phyloP scores from a whole-genome alignment of 306 rosid species.

The Castanea sativa region DNA sequence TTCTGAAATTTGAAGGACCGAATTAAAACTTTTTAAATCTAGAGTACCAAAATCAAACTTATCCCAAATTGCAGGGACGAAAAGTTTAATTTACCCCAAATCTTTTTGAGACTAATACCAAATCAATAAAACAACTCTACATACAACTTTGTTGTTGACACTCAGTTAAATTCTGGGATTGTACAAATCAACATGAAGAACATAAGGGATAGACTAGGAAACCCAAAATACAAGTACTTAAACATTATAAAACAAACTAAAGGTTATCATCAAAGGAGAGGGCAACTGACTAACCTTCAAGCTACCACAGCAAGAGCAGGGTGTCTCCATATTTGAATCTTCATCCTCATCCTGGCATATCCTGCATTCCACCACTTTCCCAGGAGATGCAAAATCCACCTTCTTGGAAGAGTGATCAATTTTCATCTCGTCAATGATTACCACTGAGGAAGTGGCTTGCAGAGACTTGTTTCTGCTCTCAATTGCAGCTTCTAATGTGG shows the following conservation, averaged over 20 bases:
- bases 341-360: slow-evolving; percentile 97
- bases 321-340: slow-evolving; percentile 85
- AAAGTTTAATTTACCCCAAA: too few relatives aligned
- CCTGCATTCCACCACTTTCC: slow-evolving; percentile 77
- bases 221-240: neutral
- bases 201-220: neutral
- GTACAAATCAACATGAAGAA: neutral
- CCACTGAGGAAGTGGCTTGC: slow-evolving; percentile 57
- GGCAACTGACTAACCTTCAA: slow-evolving; percentile 59
- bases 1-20: too few relatives aligned
- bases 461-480: slow-evolving; percentile 63
- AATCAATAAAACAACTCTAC: neutral
- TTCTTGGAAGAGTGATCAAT: slow-evolving; percentile 36
- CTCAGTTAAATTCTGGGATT: neutral
- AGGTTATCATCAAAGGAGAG: neutral
- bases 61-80: too few relatives aligned
- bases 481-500: slow-evolving; percentile 90
- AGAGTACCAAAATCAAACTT: too few relatives aligned
- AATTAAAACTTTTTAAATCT: too few relatives aligned
- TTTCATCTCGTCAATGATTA: slow-evolving; percentile 24
- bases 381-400: slow-evolving; percentile 36
- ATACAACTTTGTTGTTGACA: neutral
- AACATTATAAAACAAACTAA: neutral
- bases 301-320: slow-evolving; percentile 98
- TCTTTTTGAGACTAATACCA: neutral